Evolutionary conservation across 2,329 filamentous ascomycete species (phyloP).

Genomic region (Diplodia sapinea): DNA sequence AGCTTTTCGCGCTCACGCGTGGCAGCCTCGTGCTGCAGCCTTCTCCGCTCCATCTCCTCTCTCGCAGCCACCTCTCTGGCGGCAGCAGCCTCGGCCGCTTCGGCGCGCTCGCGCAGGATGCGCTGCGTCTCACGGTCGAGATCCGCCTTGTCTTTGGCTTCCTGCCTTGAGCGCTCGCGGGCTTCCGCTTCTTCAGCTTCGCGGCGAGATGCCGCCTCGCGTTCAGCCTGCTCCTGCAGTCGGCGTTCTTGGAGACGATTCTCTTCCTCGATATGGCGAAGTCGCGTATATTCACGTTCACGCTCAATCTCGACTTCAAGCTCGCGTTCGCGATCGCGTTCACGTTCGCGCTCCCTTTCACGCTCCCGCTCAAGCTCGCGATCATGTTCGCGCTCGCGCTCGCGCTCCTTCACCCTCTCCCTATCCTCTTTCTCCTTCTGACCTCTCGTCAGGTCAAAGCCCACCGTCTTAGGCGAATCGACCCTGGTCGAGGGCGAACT

Average conservation of each 20-base stretch:
- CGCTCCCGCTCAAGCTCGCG: conserved; percentile 32
- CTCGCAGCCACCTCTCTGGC: conserved; percentile 38
- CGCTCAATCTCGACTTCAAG: conserved; percentile 34
- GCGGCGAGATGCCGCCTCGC: conserved; percentile 35
- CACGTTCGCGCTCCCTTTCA: conserved; percentile 34
- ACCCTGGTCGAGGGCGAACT: conserved; percentile 33
- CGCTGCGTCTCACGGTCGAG: conserved; percentile 43
- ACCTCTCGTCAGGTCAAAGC: conserved; percentile 64
- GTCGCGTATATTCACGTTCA: conserved; percentile 15
- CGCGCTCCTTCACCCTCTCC: conserved; percentile 45
- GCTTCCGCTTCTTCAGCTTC: conserved; percentile 36
- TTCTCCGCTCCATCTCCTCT: conserved; percentile 38
- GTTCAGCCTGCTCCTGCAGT: conserved; percentile 33
- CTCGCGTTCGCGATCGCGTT: conserved; percentile 38
- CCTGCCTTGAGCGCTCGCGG: conserved; percentile 35
- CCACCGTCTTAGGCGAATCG: conserved; percentile 54
- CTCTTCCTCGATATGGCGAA: conserved; percentile 29
- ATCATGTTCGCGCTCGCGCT: conserved; percentile 32
- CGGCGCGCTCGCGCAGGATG: conserved; percentile 40
- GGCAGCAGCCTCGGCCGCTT: conserved; percentile 32
- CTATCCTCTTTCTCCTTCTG: conserved; percentile 58
- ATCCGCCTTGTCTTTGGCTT: conserved; percentile 36
- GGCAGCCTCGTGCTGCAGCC: conserved; percentile 31
- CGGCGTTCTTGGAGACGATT: conserved; percentile 39
- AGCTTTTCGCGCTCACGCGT: conserved; percentile 35